Percentiles rank a stretch among this genome's conserved stretches.
Conservation (phyloP, 495 filamentous ascomycete genomes). For the Podospora pseudocomata region DNA sequence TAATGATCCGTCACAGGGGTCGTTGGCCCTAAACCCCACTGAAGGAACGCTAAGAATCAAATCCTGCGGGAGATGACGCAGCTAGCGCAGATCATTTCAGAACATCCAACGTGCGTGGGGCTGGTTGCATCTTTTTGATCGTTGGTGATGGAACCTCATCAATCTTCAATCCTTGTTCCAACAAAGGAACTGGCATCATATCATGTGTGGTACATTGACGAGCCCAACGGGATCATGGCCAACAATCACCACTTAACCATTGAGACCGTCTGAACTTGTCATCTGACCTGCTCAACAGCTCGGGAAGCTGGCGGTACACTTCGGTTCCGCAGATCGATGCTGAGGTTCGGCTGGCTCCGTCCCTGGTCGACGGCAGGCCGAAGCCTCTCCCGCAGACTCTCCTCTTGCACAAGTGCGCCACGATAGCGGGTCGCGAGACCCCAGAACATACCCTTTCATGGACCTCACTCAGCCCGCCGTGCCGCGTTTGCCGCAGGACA, state of each 20-base stretch:
- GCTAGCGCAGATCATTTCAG: slow-evolving; percentile 9
- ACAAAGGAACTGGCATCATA: background rate
- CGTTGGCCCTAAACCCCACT: background rate
- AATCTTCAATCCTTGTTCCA: background rate
- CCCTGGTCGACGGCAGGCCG: background rate
- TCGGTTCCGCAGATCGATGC: background rate
- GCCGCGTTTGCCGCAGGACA: background rate
- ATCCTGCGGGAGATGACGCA: background rate
- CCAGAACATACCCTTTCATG: background rate
- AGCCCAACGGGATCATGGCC: too few relatives aligned
- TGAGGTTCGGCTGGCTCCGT: background rate
- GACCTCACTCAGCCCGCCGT: background rate
- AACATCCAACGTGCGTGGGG: background rate
- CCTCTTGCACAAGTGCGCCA: background rate
- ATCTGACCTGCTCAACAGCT: background rate
- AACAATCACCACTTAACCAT: background rate
- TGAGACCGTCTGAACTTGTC: background rate
- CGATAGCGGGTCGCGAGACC: background rate
- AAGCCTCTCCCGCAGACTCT: background rate
- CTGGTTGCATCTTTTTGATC: background rate
- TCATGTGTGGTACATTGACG: background rate
- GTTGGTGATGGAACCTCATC: background rate
- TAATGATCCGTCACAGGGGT: background rate
- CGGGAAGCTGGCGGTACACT: background rate
- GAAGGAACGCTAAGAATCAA: background rate